A percentile compares a stretch with the other conserved stretches of the same genome.
These are phyloP conservation scores for Malassezia slooffiae DNA, from an alignment of 1,284 basidiomycete species.

Conservation along the genomic window DNA sequence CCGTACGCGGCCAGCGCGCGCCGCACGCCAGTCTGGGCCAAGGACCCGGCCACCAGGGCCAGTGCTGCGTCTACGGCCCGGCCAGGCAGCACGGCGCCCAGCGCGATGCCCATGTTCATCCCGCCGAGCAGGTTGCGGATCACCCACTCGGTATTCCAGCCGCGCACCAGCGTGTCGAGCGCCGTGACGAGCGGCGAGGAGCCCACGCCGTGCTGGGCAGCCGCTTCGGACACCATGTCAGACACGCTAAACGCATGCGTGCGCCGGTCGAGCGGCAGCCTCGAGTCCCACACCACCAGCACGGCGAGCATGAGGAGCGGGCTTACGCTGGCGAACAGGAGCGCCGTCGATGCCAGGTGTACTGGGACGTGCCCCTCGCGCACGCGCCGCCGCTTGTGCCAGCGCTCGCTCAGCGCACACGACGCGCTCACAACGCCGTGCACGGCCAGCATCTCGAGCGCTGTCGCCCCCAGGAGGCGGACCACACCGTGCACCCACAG, in stretches of 20 bases:
- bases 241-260: background rate
- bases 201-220: no score
- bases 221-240: no score
- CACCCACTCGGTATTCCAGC: slow-evolving; percentile 14
- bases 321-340: slow-evolving; percentile 13
- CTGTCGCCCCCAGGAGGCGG: slow-evolving; percentile 1
- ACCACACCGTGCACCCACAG: background rate
- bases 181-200: no score
- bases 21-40: slow-evolving; percentile 4
- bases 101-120: slow-evolving; percentile 15
- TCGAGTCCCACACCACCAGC: slow-evolving; percentile 15
- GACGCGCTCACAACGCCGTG: background rate
- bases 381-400: background rate
- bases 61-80: background rate
- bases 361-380: background rate
- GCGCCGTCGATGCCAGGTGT: slow-evolving; percentile 8
- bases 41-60: background rate
- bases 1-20: background rate
- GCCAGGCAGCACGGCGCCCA: slow-evolving; percentile 6
- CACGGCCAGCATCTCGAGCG: slow-evolving; percentile 1
- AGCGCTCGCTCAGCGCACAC: background rate
- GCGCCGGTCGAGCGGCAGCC: background rate
- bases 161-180: no score
- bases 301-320: slow-evolving; percentile 11
- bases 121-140: slow-evolving; percentile 18